Conservation (phyloP, 2,329 filamentous ascomycete species). For the Paraphoma chrysanthemicola region DNA sequence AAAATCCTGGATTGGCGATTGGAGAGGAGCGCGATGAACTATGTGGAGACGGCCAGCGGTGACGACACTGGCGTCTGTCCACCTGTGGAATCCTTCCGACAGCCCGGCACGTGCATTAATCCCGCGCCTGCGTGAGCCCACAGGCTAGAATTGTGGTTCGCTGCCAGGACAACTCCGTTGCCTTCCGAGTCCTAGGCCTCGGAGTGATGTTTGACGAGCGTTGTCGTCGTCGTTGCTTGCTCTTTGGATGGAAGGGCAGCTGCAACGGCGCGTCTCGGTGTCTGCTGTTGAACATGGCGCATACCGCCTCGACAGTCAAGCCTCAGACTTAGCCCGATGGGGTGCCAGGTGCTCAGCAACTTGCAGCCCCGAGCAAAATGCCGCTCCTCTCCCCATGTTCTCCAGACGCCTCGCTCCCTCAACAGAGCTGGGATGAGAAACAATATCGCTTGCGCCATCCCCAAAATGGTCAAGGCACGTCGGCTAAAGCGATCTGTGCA, state of each 20-base stretch:
- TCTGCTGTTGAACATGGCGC: not conserved
- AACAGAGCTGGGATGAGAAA: not conserved
- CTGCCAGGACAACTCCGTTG: no score
- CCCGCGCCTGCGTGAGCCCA: not conserved
- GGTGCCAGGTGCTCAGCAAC: not conserved
- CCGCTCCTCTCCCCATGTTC: constrained; percentile 1
- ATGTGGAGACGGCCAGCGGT: constrained; percentile 16
- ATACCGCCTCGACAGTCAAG: not conserved
- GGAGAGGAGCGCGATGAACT: constrained; percentile 9
- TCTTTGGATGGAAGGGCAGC: not conserved
- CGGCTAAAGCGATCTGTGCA: constrained; percentile 1
- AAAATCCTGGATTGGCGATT: constrained; percentile 10
- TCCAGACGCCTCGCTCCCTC: constrained; percentile 6
- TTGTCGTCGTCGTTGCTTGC: not conserved
- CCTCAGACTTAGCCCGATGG: not conserved
- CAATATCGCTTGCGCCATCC: not conserved
- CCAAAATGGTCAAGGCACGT: not conserved
- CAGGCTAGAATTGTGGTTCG: not conserved
- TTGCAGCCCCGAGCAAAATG: not conserved
- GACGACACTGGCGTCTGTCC: constrained; percentile 10
- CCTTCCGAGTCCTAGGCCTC: not conserved
- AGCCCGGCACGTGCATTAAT: not conserved
- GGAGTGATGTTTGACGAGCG: not conserved
- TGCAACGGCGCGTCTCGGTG: not conserved
- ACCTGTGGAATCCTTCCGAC: constrained; percentile 2